phyloP scores from a whole-genome alignment of 1,284 basidiomycete species.

The Singerocomus rubriflavus region DNA sequence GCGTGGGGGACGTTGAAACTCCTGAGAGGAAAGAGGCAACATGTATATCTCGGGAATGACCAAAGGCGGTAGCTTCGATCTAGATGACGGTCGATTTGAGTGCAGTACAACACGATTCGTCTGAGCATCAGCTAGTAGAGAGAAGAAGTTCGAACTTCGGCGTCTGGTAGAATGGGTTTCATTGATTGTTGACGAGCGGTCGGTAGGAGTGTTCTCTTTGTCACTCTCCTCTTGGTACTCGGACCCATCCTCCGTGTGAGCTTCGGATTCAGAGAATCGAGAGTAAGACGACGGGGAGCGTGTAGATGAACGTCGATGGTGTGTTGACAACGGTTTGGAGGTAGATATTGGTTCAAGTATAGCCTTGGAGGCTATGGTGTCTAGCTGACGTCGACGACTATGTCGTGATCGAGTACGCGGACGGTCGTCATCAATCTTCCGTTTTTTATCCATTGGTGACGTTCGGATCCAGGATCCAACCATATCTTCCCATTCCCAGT shows the following conservation, averaged over 20 bases:
- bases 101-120: conserved; percentile 41
- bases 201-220: conserved; percentile 27
- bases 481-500: conserved; percentile 48
- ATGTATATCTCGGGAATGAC: conserved; percentile 18
- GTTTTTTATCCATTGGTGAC: conserved; percentile 33
- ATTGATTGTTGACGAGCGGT: conserved; percentile 1
- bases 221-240: conserved; percentile 24
- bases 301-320: conserved; percentile 2
- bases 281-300: conserved; percentile 17
- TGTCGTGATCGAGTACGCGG: conserved; percentile 1
- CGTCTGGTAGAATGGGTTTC: conserved; percentile 9
- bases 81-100: conserved; percentile 10
- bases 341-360: neutral
- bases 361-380: neutral
- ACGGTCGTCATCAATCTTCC: conserved; percentile 14
- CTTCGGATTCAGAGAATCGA: conserved; percentile 18
- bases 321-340: conserved; percentile 4
- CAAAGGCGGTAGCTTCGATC: conserved; percentile 7
- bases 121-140: conserved; percentile 45
- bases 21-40: conserved; percentile 14
- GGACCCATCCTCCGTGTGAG: conserved; percentile 19
- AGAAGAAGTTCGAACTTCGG: conserved; percentile 36
- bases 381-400: neutral
- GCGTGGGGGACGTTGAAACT: conserved; percentile 7
- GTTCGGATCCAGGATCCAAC: conserved; percentile 41